Evolutionary conservation across 2,329 filamentous ascomycete species (phyloP), one percentile per base, ranked within the genome.

Genomic region (Exserohilum rostratum): DNA sequence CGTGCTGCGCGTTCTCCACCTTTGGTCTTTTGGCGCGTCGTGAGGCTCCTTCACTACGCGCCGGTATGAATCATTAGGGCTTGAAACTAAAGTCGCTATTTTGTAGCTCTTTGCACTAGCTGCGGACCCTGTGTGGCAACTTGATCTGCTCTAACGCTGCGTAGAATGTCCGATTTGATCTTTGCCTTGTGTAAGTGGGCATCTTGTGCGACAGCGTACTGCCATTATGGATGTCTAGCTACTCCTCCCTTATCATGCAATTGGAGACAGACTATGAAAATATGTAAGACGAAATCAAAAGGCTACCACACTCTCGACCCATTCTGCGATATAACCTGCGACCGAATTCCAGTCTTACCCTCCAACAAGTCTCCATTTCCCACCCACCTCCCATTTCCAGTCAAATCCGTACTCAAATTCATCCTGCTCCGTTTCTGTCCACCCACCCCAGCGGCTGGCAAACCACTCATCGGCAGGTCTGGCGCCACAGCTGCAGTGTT

Each of bases 391-490:
- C 45, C 35, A 37, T 20, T 42, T 9, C 37, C 37, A 25, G 43
- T 5, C 5, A 33, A 33, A 11, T n/a, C 34, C 7, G 17, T 18
- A n/a, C 15, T 43, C 29, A 33, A 25, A 13, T 45, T 27, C 3
- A 29, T 45, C 30, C 7, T 27, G 29, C 15, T 22, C 1, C 22
- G n/a, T 37, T 13, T 20, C n/a, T 33, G 20, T 25, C 10, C n/a
- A 20, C 25, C 22, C 12, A 18, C 9, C 17, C 37, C 29, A 10
- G 17, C 35, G 11, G 47, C 45, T 5, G 47, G 47, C 17, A 52
- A 17, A 5, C 46, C 34, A 15, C 43, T 55, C 47, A 55, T 52
- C 25, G 56, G 52, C 5, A 58, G 48, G 29, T 56, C 56, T 0
- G 30, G 17, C 4, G 45, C 25, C 9, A 58, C 20, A 3, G 38